Conservation (phyloP, 176 grass and related monocot species). For the Avena eriantha region DNA sequence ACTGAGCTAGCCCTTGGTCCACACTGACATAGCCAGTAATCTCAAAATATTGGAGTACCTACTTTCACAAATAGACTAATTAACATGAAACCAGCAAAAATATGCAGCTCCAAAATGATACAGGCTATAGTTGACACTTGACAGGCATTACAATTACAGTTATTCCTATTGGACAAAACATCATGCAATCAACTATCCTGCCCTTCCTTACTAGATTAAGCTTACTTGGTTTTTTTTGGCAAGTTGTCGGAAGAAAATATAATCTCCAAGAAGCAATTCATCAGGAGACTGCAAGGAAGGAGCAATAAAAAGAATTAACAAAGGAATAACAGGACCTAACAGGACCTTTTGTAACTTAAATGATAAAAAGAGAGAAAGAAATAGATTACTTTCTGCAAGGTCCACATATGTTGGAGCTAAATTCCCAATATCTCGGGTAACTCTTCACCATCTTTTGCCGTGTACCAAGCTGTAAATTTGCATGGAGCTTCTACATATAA, state of each 20-base stretch:
- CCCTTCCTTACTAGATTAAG: slow-evolving; percentile 33
- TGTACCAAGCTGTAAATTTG: slow-evolving; percentile 27
- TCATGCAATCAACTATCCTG: slow-evolving; percentile 21
- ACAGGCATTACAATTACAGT: slow-evolving; percentile 33
- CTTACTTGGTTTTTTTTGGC: slow-evolving; percentile 47
- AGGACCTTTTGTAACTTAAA: slow-evolving; percentile 4
- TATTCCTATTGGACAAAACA: slow-evolving; percentile 35
- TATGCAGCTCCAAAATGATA: slow-evolving; percentile 29
- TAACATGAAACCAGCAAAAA: slow-evolving; percentile 46
- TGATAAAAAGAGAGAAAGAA: background rate
- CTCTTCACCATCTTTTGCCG: background rate
- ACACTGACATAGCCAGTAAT: slow-evolving; percentile 4
- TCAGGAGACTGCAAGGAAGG: slow-evolving; percentile 40
- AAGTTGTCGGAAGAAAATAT: slow-evolving; percentile 41
- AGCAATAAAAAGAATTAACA: slow-evolving; percentile 14
- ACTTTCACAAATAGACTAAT: slow-evolving; percentile 20
- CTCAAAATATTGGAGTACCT: slow-evolving; percentile 21
- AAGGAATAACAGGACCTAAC: background rate
- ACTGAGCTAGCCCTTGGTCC: background rate
- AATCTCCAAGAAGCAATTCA: slow-evolving; percentile 33
- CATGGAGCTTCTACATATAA: slow-evolving; percentile 23
- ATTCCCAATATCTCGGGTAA: slow-evolving; percentile 10
- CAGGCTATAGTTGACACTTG: slow-evolving; percentile 27
- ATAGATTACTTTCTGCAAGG: slow-evolving; percentile 38
- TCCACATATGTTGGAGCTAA: slow-evolving; percentile 19